Evolutionary conservation across 2,329 filamentous ascomycete genomes (phyloP).

Genomic region (Trichoderma atrobrunneum): DNA sequence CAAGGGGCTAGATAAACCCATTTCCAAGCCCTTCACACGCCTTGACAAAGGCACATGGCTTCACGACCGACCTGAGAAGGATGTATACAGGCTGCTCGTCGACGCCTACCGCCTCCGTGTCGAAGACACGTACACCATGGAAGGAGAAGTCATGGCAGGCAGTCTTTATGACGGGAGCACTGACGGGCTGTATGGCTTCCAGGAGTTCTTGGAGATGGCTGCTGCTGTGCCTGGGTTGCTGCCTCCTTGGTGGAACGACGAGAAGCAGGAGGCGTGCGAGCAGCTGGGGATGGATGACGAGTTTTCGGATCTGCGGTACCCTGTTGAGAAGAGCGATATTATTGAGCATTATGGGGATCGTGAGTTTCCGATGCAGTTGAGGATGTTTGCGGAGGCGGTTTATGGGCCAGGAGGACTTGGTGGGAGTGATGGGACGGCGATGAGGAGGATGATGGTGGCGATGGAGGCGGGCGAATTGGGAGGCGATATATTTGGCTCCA

Average conservation of each 20-base stretch:
- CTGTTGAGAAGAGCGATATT: slow-evolving; percentile 36
- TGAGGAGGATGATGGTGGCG: background rate
- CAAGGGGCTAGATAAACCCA: slow-evolving; percentile 26
- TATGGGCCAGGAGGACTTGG: background rate
- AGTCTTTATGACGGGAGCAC: slow-evolving; percentile 31
- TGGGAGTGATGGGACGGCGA: background rate
- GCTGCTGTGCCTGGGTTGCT: slow-evolving; percentile 33
- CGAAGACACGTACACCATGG: slow-evolving; percentile 35
- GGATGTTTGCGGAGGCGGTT: slow-evolving; percentile 37
- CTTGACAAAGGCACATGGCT: slow-evolving; percentile 43
- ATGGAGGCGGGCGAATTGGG: background rate
- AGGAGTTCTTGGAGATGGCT: slow-evolving; percentile 34
- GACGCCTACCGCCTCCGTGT: slow-evolving; percentile 47
- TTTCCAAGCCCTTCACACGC: slow-evolving; percentile 38
- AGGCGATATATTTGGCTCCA: too few species aligned
- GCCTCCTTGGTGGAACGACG: slow-evolving; percentile 44
- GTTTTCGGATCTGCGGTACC: slow-evolving; percentile 27
- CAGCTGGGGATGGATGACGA: slow-evolving; percentile 30
- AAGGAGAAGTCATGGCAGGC: slow-evolving; percentile 28
- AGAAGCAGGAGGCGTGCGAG: slow-evolving; percentile 40
- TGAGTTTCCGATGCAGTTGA: slow-evolving; percentile 48
- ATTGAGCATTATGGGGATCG: slow-evolving; percentile 43
- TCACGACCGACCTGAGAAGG: slow-evolving; percentile 41
- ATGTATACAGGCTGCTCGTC: slow-evolving; percentile 46
- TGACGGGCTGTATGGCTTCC: slow-evolving; percentile 34